Evolutionary conservation across 2,329 filamentous ascomycete species (phyloP).

Genomic region (Cercospora canescens): DNA sequence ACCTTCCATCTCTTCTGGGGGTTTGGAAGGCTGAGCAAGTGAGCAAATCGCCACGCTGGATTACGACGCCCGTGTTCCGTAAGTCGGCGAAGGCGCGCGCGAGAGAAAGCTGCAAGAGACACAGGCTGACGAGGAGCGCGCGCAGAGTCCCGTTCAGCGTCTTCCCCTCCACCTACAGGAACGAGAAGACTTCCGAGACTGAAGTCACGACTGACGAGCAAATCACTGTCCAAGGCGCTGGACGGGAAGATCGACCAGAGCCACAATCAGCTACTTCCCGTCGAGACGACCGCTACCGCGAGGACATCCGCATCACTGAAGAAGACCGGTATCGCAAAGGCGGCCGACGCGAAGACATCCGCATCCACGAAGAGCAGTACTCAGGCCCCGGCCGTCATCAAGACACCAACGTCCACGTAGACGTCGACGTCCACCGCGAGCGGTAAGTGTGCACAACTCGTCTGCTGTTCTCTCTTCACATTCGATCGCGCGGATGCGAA

Average conservation of each 20-base stretch:
- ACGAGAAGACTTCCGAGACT: constrained; percentile 64
- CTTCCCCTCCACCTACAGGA: constrained; percentile 97
- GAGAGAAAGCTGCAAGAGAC: background rate
- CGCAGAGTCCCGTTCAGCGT: constrained; percentile 89
- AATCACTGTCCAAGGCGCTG: constrained; percentile 78
- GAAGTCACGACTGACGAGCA: constrained; percentile 85
- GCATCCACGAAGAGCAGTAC: constrained; percentile 36
- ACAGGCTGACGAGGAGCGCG: constrained; percentile 3
- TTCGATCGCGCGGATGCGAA: background rate
- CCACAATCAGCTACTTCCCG: constrained; percentile 62
- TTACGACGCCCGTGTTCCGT: constrained; percentile 98
- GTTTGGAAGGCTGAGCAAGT: constrained; percentile 68
- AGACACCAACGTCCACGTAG: constrained; percentile 31
- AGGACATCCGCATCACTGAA: constrained; percentile 84
- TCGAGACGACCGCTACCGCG: constrained; percentile 65
- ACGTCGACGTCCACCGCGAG: constrained; percentile 52
- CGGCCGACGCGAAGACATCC: constrained; percentile 45
- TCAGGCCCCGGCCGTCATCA: constrained; percentile 22
- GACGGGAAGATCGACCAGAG: constrained; percentile 95
- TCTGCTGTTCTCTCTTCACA: constrained; percentile 11
- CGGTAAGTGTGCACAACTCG: constrained; percentile 43
- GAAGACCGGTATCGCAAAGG: constrained; percentile 70
- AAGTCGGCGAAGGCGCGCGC: constrained; percentile 9
- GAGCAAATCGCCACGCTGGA: constrained; percentile 89
- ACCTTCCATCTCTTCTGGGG: constrained; percentile 26